These are phyloP conservation scores for Schizopora paradoxa DNA, from an alignment of 1,284 basidiomycete genomes.

Conservation along the genomic window DNA sequence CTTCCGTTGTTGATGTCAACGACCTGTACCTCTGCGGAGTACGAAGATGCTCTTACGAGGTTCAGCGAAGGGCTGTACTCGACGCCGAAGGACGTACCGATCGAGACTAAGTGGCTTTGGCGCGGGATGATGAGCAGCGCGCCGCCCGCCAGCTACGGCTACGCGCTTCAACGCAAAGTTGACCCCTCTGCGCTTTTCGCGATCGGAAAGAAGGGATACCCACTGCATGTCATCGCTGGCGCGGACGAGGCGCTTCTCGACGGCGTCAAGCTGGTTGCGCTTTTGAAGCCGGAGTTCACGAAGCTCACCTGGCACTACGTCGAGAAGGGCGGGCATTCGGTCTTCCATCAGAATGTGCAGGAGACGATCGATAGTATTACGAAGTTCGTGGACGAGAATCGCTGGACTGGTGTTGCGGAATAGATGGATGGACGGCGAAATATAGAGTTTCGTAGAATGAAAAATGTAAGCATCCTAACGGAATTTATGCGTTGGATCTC, in stretches of 20 bases:
- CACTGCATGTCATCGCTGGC: conserved; percentile 7
- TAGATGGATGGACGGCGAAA: too few relatives aligned
- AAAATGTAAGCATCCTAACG: too few relatives aligned
- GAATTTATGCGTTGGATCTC: too few relatives aligned
- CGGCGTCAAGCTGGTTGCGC: background rate
- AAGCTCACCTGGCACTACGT: background rate
- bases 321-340: conserved; percentile 7
- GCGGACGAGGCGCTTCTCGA: conserved; percentile 1
- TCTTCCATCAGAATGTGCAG: conserved; percentile 5
- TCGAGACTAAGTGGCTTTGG: conserved; percentile 2
- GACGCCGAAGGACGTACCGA: background rate
- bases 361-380: conserved; percentile 7
- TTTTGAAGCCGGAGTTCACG: conserved; percentile 2
- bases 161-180: background rate
- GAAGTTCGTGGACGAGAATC: too few relatives aligned
- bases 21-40: background rate
- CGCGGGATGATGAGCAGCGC: conserved; percentile 3
- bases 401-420: too few relatives aligned
- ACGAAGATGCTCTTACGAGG: background rate
- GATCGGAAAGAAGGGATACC: conserved; percentile 4
- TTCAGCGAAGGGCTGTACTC: conserved; percentile 3
- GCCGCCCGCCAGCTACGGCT: background rate
- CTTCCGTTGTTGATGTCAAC: background rate
- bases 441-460: too few relatives aligned
- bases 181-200: conserved; percentile 7